Evolutionary conservation across 2,329 filamentous ascomycete genomes (phyloP).

Genomic region (Stemphylium beticola): DNA sequence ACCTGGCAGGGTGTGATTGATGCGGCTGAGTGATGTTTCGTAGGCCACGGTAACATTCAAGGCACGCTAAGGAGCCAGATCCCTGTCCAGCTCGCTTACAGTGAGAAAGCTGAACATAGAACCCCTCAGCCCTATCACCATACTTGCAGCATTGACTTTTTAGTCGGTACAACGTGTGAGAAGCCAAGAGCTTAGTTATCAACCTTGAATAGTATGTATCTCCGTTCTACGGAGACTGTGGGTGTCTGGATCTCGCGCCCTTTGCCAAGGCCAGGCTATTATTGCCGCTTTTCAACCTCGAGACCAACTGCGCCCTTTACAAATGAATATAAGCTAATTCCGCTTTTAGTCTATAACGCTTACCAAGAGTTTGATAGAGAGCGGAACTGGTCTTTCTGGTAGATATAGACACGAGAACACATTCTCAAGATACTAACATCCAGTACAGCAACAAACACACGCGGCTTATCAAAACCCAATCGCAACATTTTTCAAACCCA

Average conservation of each 20-base stretch:
- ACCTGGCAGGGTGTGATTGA: constrained; percentile 16
- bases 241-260: constrained; percentile 3
- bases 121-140: constrained; percentile 14
- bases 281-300: neutral
- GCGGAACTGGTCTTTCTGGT: neutral
- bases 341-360: constrained; percentile 19
- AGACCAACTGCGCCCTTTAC: constrained; percentile 5
- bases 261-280: constrained; percentile 2
- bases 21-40: constrained; percentile 15
- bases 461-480: neutral
- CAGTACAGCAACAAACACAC: neutral
- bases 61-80: constrained; percentile 3
- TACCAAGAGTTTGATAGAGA: constrained; percentile 1
- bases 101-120: constrained; percentile 13
- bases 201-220: constrained; percentile 5
- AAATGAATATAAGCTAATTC: constrained; percentile 10
- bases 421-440: neutral
- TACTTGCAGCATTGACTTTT: neutral
- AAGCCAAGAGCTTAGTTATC: neutral
- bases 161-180: neutral
- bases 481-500: neutral
- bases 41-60: constrained; percentile 16
- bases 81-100: constrained; percentile 17
- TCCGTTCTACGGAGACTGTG: neutral
- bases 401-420: neutral